Evolutionary conservation across 2,329 filamentous ascomycete genomes (phyloP), one percentile per base, ranked within the genome.

Genomic region (Dactylellina drechsleri): DNA sequence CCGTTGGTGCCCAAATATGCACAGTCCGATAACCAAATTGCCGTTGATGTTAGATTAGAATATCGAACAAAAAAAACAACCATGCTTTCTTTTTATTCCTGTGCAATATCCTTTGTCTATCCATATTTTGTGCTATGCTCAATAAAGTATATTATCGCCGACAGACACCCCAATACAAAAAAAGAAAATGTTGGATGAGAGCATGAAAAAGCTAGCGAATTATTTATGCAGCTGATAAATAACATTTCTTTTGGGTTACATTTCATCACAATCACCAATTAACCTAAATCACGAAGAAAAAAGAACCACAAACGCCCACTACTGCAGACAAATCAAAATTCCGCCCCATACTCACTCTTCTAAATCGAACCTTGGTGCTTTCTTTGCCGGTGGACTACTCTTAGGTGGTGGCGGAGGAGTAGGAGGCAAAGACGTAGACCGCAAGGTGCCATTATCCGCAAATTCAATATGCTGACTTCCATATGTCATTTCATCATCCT

Each of bases 401-500:
- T 61, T 61, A 40, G 62, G 57, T 15, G 70, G 62, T n/a, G 70
- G 70, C 16, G 71, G 71, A 49, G 50, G 49, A 13, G 54, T 26
- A 40, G 60, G 13, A 12, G 71, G 71, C 52, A 68, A 64, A 31
- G 50, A 13, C 8, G 36, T 15, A 20, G 64, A 43, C 20, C 68
- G 64, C 26, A 75, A 23, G 18, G 64, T 68, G n/a, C 64, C 71
- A 31, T 68, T 64, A 13, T 26, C 36, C 18, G 71, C 41, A 50
- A 75, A 60, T 40, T 68, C 64, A 8, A 68, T 5, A 23, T 68
- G 71, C n/a, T 57, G 53, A 23, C 57, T 64, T 4, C 71, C 71
- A 26, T 75, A 67, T 1, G 53, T 59, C 71, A 75, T 75, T 10
- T 75, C 71, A n/a, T 75, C 58, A n/a, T 75, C 71, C 3, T 75